Evolutionary conservation across 129 eudicot species (phyloP).

Genomic region (Artemisia tridentata): DNA sequence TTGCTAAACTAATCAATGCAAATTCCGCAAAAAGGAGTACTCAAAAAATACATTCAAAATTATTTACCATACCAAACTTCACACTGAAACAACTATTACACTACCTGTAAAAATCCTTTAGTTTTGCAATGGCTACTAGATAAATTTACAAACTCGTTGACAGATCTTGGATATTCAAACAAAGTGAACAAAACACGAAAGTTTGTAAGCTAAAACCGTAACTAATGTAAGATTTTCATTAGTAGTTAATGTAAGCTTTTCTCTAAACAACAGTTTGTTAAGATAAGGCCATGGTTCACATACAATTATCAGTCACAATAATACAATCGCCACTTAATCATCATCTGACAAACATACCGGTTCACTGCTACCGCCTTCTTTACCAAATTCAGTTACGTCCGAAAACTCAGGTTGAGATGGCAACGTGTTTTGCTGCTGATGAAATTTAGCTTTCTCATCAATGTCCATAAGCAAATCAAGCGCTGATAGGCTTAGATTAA

Average conservation of each 20-base stretch:
- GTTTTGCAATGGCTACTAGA: too few species aligned
- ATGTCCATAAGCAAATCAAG: constrained; percentile 39
- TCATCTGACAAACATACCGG: constrained; percentile 80
- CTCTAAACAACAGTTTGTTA: not conserved
- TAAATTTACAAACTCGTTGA: too few species aligned
- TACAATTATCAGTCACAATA: not conserved
- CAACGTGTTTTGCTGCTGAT: constrained; percentile 8
- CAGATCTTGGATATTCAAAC: too few species aligned
- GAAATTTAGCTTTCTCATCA: constrained; percentile 26
- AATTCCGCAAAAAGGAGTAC: too few species aligned
- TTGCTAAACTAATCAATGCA: too few species aligned
- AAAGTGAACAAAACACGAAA: too few species aligned
- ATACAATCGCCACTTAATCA: constrained; percentile 28
- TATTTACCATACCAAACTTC: too few species aligned
- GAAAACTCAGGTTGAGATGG: constrained; percentile 27
- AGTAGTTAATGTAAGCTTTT: not conserved
- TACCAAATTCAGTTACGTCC: constrained; percentile 31
- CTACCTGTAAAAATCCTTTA: too few species aligned
- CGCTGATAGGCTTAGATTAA: constrained; percentile 22
- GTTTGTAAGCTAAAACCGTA: not conserved
- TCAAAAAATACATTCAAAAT: too few species aligned
- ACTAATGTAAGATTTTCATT: not conserved
- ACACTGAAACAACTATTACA: too few species aligned
- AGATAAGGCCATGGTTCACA: not conserved
- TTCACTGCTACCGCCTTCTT: constrained; percentile 25